Percentiles rank a stretch among this genome's conserved stretches.
Conservation (phyloP, 139 green algal genomes). For the Picochlorum sp. region DNA sequence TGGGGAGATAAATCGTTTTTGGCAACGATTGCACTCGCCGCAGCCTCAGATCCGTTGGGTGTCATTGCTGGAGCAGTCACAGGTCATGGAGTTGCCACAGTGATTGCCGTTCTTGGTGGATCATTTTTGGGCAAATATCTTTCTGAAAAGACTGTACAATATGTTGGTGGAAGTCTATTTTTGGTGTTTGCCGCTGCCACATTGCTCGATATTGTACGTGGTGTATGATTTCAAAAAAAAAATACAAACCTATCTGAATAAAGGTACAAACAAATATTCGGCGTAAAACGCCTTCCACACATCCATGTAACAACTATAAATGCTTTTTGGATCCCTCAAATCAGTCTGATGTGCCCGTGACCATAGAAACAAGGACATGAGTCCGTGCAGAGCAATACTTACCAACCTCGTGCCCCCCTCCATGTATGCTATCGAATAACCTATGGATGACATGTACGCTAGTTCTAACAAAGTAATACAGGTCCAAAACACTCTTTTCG, state of each 20-base stretch:
- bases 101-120: conserved; percentile 70
- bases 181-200: conserved; percentile 80
- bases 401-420: conserved; percentile 32
- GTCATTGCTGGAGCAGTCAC: conserved; percentile 69
- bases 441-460: conserved; percentile 61
- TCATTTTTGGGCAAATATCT: conserved; percentile 64
- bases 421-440: conserved; percentile 7
- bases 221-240: background rate
- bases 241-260: conserved; percentile 43
- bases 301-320: conserved; percentile 43
- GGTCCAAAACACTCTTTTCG: conserved; percentile 65
- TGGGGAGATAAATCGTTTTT: conserved; percentile 99
- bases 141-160: conserved; percentile 63
- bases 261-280: conserved; percentile 81
- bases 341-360: conserved; percentile 39
- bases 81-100: conserved; percentile 82
- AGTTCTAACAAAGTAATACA: conserved; percentile 61
- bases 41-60: conserved; percentile 55
- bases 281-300: conserved; percentile 89
- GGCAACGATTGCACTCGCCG: conserved; percentile 91
- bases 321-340: conserved; percentile 19
- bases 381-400: conserved; percentile 33
- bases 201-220: conserved; percentile 55
- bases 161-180: conserved; percentile 80
- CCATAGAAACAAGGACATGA: conserved; percentile 38